Evolutionary conservation across 768 basidiomycete genomes (phyloP).

Genomic region (Pisolithus microcarpus): DNA sequence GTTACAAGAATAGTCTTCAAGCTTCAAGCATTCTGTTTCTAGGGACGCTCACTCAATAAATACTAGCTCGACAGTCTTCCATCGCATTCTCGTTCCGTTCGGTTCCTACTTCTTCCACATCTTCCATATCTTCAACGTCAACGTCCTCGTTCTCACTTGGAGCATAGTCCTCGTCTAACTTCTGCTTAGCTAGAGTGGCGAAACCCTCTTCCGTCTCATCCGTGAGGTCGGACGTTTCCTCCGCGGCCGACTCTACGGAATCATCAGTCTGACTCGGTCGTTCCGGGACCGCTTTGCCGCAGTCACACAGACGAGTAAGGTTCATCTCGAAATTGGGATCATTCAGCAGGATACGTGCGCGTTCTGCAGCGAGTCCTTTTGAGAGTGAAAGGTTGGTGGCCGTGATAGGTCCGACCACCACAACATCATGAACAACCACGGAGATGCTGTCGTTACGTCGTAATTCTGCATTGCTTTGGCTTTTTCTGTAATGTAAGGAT

Average conservation of each 20-base stretch:
- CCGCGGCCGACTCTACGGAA: conserved; percentile 4
- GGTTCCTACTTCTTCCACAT: conserved; percentile 6
- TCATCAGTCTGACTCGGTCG: conserved; percentile 10
- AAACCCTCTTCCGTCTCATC: conserved; percentile 49
- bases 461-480: conserved; percentile 35
- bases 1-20: conserved; percentile 23
- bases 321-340: conserved; percentile 39
- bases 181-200: conserved; percentile 34
- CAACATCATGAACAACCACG: conserved; percentile 51
- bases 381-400: conserved; percentile 53
- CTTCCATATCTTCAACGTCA: conserved; percentile 5
- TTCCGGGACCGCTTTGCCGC: conserved; percentile 19
- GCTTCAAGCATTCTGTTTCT: not conserved
- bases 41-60: conserved; percentile 3
- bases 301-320: conserved; percentile 39
- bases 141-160: conserved; percentile 1
- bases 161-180: conserved; percentile 19
- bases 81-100: conserved; percentile 10
- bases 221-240: conserved; percentile 21
- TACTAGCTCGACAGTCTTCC: conserved; percentile 10
- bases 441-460: conserved; percentile 46
- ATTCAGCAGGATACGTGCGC: conserved; percentile 46
- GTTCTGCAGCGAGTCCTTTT: conserved; percentile 61
- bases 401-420: conserved; percentile 54
- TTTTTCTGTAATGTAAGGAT: conserved; percentile 27